These are phyloP conservation scores for Colletotrichum caudatum DNA, from an alignment of 2,329 filamentous ascomycete genomes.

Conservation along the genomic window DNA sequence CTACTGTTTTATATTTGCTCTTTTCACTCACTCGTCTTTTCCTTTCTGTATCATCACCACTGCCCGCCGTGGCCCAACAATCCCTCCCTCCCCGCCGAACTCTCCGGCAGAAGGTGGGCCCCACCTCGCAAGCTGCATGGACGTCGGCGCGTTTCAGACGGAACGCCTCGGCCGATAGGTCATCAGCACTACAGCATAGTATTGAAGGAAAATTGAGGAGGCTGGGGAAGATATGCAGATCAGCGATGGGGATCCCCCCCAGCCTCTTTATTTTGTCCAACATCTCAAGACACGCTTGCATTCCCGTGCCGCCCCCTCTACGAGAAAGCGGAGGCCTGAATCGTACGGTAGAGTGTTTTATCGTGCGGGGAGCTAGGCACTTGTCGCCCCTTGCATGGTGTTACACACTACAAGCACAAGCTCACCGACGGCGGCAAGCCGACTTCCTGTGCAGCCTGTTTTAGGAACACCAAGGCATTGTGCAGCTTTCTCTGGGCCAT, in stretches of 20 bases:
- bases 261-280: slow-evolving; percentile 17
- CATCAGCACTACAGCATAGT: neutral
- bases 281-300: too few relatives aligned
- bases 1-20: neutral
- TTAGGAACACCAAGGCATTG: slow-evolving; percentile 18
- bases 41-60: slow-evolving; percentile 3
- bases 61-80: slow-evolving; percentile 19
- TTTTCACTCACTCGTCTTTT: slow-evolving; percentile 8
- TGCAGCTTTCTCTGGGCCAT: neutral
- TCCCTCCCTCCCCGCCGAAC: slow-evolving; percentile 13
- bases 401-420: neutral
- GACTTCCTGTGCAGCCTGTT: neutral
- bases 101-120: slow-evolving; percentile 18
- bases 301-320: neutral
- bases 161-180: slow-evolving; percentile 30
- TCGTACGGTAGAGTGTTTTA: neutral
- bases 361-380: neutral
- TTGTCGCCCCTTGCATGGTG: slow-evolving; percentile 14
- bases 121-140: slow-evolving; percentile 20
- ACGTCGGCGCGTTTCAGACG: slow-evolving; percentile 36
- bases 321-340: neutral
- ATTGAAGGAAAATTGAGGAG: slow-evolving; percentile 19
- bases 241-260: neutral
- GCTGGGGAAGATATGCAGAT: slow-evolving; percentile 22
- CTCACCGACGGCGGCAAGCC: neutral